Base-by-base conservation (phyloP, 306 rosid species). In the Pueraria montana region DNA sequence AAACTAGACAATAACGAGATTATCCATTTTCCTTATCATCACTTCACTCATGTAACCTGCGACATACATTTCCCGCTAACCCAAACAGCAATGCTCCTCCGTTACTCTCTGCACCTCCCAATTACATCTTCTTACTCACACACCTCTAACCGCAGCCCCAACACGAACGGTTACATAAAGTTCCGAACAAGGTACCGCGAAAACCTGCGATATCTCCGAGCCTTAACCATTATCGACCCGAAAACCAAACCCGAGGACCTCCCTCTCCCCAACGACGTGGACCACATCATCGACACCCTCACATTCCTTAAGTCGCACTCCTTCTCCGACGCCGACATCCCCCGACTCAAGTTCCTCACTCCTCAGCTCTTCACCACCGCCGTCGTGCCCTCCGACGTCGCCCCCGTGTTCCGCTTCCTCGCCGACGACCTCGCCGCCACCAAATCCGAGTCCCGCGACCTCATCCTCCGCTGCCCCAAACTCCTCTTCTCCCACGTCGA, bases 181-280 rank as follows among this genome's bases (percentile, higher is more conserved):
- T 95, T 93, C 88, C 90, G 86, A 17, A 93, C 98, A 8, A 53
- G 89, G 55, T 86, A 93, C 90, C 89, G 86, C 43, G 91, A 93
- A 69, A 93, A 93, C 65, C 90, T 95, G 66, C 97, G 95, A 2
- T 88, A 91, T 84, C 98, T 95, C 11, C 89, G 89, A 85, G 13
- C 91, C 26, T 82, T 93, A 64, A 82, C 91, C 80, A 40, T 95
- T 27, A 76, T 95, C 82, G 53, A 82, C 36, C 87, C 97, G 0
- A 74, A 86, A 46, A 79, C 92, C 58, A 85, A 75, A 13, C 92
- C 89, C 65, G 71, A 78, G 62, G 82, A 84, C 13, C 89, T 89
- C 65, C 96, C 93, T 13, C 87, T 80, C 10, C 93, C 97, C 8
- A 91, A 87, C 81, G 84, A 87, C 48, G 84, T 91, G 70, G 77